Evolutionary conservation across 805 yeast species (phyloP).

Genomic region (Candida chauliodis): DNA sequence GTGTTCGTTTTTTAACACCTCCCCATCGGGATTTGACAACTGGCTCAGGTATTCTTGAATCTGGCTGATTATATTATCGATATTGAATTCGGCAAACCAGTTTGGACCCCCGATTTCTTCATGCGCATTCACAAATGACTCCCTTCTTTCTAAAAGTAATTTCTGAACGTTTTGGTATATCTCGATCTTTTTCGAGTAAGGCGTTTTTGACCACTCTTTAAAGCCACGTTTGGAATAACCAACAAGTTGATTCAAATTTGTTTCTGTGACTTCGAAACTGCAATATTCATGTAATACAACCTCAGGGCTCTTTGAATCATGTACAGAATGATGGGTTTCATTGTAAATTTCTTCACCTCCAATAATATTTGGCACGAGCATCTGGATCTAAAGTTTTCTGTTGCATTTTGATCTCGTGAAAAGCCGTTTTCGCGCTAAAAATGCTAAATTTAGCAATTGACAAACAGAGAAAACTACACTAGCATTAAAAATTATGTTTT

Average conservation of each 20-base stretch:
- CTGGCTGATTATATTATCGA: conserved; percentile 23
- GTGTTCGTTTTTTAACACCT: conserved; percentile 11
- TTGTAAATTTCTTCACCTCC: conserved; percentile 12
- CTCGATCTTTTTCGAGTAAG: conserved; percentile 14
- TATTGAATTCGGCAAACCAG: conserved; percentile 36
- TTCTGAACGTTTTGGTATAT: conserved; percentile 19
- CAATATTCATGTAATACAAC: conserved; percentile 8
- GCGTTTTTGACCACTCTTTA: conserved; percentile 19
- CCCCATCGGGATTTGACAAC: conserved; percentile 18
- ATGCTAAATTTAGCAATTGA: too few species aligned
- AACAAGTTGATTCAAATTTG: conserved; percentile 15
- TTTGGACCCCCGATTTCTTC: conserved; percentile 31
- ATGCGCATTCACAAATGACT: conserved; percentile 16
- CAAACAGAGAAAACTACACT: too few species aligned
- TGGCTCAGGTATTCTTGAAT: conserved; percentile 25
- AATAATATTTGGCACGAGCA: conserved; percentile 14
- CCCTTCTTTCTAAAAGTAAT: conserved; percentile 12
- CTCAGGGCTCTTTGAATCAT: conserved; percentile 7
- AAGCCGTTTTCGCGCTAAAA: too few species aligned
- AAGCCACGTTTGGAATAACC: conserved; percentile 22
- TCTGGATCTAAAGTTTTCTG: too few species aligned
- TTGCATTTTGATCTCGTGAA: too few species aligned
- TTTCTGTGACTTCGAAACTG: conserved; percentile 3
- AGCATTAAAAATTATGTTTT: too few species aligned
- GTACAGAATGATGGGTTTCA: conserved; percentile 9